These are phyloP conservation scores for Crithidia mellificae DNA, from an alignment of 208 protist species.

Conservation along the genomic window DNA sequence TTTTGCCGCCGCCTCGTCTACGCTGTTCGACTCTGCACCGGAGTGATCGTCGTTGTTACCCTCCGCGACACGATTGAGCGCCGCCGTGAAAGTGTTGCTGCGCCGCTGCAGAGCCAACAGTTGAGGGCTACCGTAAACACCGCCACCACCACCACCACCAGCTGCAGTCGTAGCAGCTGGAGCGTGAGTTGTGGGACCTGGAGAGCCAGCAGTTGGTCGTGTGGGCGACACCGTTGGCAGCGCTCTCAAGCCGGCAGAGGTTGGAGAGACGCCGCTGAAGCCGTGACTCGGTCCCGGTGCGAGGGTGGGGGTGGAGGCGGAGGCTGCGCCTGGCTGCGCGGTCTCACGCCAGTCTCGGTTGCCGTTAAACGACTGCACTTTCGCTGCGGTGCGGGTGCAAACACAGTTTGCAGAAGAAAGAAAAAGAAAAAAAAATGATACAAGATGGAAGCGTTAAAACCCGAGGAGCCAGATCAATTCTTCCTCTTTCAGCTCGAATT, in stretches of 20 bases:
- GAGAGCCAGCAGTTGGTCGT: background rate
- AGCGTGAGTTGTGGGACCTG: background rate
- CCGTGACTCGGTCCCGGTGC: background rate
- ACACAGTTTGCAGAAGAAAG: too few relatives aligned
- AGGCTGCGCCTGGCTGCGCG: background rate
- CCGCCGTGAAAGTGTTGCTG: background rate
- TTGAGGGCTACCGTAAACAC: background rate
- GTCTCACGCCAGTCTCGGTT: slow-evolving; percentile 7
- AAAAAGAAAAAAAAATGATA: too few relatives aligned
- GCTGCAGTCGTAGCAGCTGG: too few relatives aligned
- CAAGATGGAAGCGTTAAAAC: too few relatives aligned
- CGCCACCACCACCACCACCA: too few relatives aligned
- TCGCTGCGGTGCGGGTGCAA: too few relatives aligned
- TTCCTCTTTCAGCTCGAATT: too few relatives aligned
- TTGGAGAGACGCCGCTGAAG: background rate
- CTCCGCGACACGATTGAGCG: background rate
- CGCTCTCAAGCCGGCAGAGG: background rate
- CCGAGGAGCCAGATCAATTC: too few relatives aligned
- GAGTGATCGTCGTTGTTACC: slow-evolving; percentile 4
- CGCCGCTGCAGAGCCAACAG: slow-evolving; percentile 14
- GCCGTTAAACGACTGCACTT: slow-evolving; percentile 14
- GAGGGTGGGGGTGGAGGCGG: background rate
- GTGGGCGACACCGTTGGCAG: background rate
- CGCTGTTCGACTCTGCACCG: background rate
- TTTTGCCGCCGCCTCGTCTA: background rate